These are phyloP conservation scores for Haplosporangium sp. DNA, from an alignment of 371 early-diverging fungal genomes.

Conservation along the genomic window DNA sequence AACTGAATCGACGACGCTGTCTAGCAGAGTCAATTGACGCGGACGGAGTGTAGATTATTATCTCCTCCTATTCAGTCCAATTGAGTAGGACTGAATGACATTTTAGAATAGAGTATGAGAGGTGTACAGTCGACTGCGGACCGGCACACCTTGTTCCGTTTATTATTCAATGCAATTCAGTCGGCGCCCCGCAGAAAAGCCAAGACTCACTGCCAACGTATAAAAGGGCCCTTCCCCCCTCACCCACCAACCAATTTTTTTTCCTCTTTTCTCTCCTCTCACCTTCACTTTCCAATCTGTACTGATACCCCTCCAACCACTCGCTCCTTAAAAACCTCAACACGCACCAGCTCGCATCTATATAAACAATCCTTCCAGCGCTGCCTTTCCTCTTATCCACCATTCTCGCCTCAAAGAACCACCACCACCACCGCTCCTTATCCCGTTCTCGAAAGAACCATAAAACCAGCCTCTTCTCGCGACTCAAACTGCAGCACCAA, in stretches of 20 bases:
- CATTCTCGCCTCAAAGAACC: conserved; percentile 42
- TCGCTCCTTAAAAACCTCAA: neutral
- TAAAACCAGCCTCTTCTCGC: neutral
- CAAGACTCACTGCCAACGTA: no score
- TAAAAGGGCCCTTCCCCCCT: neutral
- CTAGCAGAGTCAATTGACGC: no score
- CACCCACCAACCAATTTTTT: neutral
- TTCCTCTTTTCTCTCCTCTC: neutral
- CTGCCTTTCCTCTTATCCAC: conserved; percentile 3
- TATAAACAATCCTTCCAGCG: neutral
- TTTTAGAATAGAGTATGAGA: neutral
- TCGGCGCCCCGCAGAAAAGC: neutral
- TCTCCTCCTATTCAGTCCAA: no score
- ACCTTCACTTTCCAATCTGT: neutral
- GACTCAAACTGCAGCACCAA: conserved; percentile 1
- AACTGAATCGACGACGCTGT: no score
- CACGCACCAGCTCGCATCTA: conserved; percentile 3
- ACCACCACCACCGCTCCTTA: neutral
- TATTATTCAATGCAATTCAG: neutral
- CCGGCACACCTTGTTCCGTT: neutral
- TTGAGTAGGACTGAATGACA: no score
- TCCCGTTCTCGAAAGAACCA: conserved; percentile 6
- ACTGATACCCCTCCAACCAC: neutral
- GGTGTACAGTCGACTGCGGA: neutral
- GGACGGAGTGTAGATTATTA: no score